phyloP scores from a whole-genome alignment of 257 asterid species.

The Solanum neorickii region DNA sequence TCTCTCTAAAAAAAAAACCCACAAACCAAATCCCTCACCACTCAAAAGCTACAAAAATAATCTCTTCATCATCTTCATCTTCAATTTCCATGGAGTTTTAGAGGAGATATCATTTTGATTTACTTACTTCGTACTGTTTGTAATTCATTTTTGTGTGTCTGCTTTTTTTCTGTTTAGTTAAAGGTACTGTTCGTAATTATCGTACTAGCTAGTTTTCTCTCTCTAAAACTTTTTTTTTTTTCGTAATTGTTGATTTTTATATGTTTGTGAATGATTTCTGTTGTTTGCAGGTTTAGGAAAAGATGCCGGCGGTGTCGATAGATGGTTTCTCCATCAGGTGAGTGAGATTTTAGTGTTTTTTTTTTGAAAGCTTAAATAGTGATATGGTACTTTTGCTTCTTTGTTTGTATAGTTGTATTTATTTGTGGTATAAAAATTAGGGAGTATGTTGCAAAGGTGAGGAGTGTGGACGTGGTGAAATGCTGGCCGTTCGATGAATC shows the following conservation, averaged over 20 bases:
- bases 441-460: slow-evolving; percentile 53
- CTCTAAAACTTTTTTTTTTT: background rate
- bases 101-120: background rate
- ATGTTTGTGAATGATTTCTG: background rate
- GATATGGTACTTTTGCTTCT: background rate
- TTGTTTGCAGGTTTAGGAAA: slow-evolving; percentile 6
- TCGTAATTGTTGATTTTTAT: background rate
- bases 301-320: slow-evolving; percentile 15
- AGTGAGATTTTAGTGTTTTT: slow-evolving; percentile 7
- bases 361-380: background rate
- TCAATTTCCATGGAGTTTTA: background rate
- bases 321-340: slow-evolving; percentile 49
- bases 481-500: slow-evolving; percentile 69
- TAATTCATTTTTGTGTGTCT: background rate
- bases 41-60: background rate
- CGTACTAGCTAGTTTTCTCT: background rate
- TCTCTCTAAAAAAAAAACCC: background rate
- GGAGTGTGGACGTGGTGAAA: slow-evolving; percentile 48
- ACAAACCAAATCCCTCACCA: background rate
- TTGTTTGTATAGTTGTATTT: background rate
- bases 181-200: background rate
- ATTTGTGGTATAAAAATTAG: slow-evolving; percentile 10
- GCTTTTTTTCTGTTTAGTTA: background rate
- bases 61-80: background rate
- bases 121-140: background rate